A percentile compares a stretch with the other conserved stretches of the same genome.
These are phyloP conservation scores for Linnemannia elongata DNA, from an alignment of 192 early-diverging fungal genomes.

Conservation along the genomic window DNA sequence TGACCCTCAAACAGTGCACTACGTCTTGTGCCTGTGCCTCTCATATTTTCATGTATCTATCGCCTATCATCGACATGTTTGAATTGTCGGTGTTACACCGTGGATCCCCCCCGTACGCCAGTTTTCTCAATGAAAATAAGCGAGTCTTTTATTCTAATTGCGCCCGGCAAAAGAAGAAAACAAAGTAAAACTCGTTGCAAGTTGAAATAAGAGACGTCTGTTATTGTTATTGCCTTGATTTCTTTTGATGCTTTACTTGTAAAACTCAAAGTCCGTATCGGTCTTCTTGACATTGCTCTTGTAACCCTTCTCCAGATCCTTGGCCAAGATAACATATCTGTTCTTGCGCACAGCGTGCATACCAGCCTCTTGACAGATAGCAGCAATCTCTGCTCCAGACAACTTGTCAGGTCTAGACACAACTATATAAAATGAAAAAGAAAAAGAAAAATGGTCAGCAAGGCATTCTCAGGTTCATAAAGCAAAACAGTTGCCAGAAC, in stretches of 20 bases:
- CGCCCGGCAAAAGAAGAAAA: not conserved
- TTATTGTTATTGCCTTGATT: not conserved
- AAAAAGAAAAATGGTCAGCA: not conserved
- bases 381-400: conserved; percentile 96
- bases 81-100: too few species aligned
- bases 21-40: too few species aligned
- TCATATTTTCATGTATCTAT: too few species aligned
- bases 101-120: too few species aligned
- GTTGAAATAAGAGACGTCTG: not conserved
- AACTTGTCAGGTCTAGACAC: conserved; percentile 97
- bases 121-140: too few species aligned
- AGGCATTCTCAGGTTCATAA: not conserved
- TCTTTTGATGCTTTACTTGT: conserved; percentile 73
- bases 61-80: too few species aligned
- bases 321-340: conserved; percentile 93
- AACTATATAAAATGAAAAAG: conserved; percentile 66
- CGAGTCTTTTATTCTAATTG: not conserved
- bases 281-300: conserved; percentile 95
- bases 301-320: conserved; percentile 98
- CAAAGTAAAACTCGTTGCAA: not conserved
- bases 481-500: not conserved
- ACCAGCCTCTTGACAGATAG: conserved; percentile 98
- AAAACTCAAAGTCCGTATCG: conserved; percentile 97
- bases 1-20: not conserved
- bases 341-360: conserved; percentile 99